A percentile compares a stretch with the other conserved stretches of the same genome.
Conservation (phyloP, 2,329 filamentous ascomycete species). For the Rutstroemia sp. region DNA sequence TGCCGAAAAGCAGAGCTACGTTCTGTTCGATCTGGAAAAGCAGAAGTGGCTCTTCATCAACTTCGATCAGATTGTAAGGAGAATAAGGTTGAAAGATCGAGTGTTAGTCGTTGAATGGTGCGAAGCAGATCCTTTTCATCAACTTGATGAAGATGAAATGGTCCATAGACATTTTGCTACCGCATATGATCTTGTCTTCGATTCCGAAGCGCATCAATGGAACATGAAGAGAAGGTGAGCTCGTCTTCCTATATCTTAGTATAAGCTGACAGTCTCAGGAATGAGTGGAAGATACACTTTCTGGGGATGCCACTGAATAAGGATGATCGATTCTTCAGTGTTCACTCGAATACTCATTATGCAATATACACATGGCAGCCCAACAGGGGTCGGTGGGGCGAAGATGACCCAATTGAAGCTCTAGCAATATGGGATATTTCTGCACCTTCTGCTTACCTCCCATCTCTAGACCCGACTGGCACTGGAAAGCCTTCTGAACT, state of each 20-base stretch:
- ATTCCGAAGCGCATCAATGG: slow-evolving; percentile 29
- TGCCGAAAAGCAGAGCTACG: slow-evolving; percentile 28
- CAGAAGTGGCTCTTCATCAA: slow-evolving; percentile 45
- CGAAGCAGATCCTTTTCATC: slow-evolving; percentile 42
- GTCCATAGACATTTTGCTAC: slow-evolving; percentile 53
- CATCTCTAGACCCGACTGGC: slow-evolving; percentile 42
- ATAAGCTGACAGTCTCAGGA: slow-evolving; percentile 12
- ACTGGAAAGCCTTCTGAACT: slow-evolving; percentile 28
- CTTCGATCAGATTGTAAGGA: slow-evolving; percentile 42
- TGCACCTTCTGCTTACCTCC: slow-evolving; percentile 38
- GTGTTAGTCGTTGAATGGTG: slow-evolving; percentile 61
- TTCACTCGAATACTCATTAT: slow-evolving; percentile 52
- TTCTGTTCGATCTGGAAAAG: slow-evolving; percentile 44
- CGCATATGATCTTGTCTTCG: slow-evolving; percentile 42
- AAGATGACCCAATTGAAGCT: slow-evolving; percentile 47
- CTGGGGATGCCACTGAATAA: slow-evolving; percentile 46
- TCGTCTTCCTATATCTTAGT: background rate
- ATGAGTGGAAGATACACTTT: slow-evolving; percentile 54
- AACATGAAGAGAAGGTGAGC: slow-evolving; percentile 40
- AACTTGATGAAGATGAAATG: slow-evolving; percentile 42
- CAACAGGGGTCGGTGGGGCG: slow-evolving; percentile 45
- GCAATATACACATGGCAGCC: slow-evolving; percentile 56
- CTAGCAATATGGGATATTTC: slow-evolving; percentile 54
- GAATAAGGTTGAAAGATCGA: slow-evolving; percentile 44
- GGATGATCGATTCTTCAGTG: slow-evolving; percentile 55